These are phyloP conservation scores for Tanozyma kutaoensis DNA, from an alignment of 805 yeast genomes.

Conservation along the genomic window DNA sequence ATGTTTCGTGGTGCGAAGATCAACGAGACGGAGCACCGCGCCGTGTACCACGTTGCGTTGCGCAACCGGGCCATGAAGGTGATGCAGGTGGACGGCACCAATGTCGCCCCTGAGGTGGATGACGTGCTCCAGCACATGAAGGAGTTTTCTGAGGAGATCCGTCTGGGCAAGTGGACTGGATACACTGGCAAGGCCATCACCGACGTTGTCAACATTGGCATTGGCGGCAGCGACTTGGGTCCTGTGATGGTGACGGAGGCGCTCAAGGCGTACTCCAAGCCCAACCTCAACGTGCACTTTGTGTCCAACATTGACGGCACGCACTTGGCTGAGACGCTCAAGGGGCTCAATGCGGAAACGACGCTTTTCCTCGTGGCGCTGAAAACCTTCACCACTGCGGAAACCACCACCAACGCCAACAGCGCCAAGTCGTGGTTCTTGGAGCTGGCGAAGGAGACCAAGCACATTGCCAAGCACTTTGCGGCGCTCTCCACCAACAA, in stretches of 20 bases:
- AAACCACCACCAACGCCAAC: conserved; percentile 92
- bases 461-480: conserved; percentile 90
- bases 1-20: conserved; percentile 91
- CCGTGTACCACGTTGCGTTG: conserved; percentile 93
- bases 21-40: conserved; percentile 92
- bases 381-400: conserved; percentile 98
- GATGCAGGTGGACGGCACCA: conserved; percentile 80
- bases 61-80: conserved; percentile 82
- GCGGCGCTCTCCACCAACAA: conserved; percentile 95
- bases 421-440: conserved; percentile 94
- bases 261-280: conserved; percentile 74
- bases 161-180: conserved; percentile 95
- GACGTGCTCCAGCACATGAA: conserved; percentile 90
- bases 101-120: conserved; percentile 88
- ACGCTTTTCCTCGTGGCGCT: conserved; percentile 89
- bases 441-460: conserved; percentile 46
- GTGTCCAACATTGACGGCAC: conserved; percentile 99
- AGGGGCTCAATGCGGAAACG: conserved; percentile 71
- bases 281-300: conserved; percentile 69
- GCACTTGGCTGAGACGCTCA: conserved; percentile 84
- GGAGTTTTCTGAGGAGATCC: conserved; percentile 80
- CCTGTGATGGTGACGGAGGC: conserved; percentile 99
- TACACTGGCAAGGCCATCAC: conserved; percentile 91
- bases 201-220: conserved; percentile 94
- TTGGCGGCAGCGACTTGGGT: conserved; percentile 98